Conservation (phyloP, 108 stramenopile genomes). For the Nitzschia palea region DNA sequence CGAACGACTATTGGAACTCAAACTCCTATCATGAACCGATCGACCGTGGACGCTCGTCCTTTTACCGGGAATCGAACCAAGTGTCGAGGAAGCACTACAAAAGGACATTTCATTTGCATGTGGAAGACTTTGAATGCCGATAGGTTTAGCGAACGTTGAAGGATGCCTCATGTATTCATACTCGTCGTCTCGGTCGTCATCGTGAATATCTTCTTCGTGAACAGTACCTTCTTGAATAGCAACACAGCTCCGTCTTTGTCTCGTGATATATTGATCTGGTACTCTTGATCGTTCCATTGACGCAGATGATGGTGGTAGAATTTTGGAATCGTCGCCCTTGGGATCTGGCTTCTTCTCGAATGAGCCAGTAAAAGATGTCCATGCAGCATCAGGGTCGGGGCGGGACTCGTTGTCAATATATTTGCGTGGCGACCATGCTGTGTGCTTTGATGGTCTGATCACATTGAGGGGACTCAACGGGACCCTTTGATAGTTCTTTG, state of each 20-base stretch:
- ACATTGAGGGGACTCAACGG: conserved; percentile 3
- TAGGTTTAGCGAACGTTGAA: background rate
- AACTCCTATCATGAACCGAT: background rate
- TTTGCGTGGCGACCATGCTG: no score
- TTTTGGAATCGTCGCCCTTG: background rate
- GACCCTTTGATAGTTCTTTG: background rate
- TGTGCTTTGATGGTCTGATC: background rate
- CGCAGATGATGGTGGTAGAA: no score
- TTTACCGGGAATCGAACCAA: background rate
- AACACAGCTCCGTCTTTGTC: no score
- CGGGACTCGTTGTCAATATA: no score
- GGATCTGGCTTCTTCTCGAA: conserved; percentile 1
- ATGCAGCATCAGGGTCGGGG: background rate
- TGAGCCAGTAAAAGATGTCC: background rate
- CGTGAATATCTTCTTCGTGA: background rate
- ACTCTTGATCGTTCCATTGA: no score
- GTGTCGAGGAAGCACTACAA: conserved; percentile 3
- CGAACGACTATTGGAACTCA: background rate
- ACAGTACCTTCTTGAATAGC: background rate
- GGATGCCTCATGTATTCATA: background rate
- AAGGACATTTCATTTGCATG: no score
- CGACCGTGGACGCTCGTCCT: background rate
- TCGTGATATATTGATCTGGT: no score
- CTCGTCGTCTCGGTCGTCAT: background rate
- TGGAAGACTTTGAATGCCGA: conserved; percentile 21